Evolutionary conservation across 1,139 yeast genomes (phyloP).

Genomic region (Taphrina sp.): DNA sequence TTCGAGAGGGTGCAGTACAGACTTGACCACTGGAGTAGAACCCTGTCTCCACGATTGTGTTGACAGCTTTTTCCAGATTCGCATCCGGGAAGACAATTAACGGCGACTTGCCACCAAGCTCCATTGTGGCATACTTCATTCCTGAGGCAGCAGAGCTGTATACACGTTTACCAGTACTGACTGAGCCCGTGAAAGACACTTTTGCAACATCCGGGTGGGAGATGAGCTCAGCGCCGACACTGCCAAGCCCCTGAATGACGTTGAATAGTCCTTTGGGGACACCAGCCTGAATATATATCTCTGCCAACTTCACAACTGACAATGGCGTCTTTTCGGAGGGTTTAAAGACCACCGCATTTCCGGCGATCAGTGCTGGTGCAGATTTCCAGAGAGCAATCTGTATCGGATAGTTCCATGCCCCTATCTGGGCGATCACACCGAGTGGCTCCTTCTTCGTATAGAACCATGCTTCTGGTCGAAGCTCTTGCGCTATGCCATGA

Average conservation of each 20-base stretch:
- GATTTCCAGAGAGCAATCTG: conserved; percentile 83
- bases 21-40: conserved; percentile 85
- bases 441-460: conserved; percentile 79
- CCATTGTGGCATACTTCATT: conserved; percentile 76
- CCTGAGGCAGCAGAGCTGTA: conserved; percentile 69
- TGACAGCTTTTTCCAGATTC: conserved; percentile 61
- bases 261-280: conserved; percentile 77
- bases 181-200: conserved; percentile 83
- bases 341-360: conserved; percentile 76
- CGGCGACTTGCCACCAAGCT: conserved; percentile 85
- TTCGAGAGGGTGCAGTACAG: conserved; percentile 83
- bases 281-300: conserved; percentile 65
- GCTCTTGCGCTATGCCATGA: conserved; percentile 12
- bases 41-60: conserved; percentile 60
- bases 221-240: conserved; percentile 71
- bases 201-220: conserved; percentile 67
- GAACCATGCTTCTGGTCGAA: conserved; percentile 21
- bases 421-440: conserved; percentile 76
- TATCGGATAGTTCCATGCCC: conserved; percentile 88
- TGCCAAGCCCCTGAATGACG: conserved; percentile 74
- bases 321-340: conserved; percentile 83
- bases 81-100: conserved; percentile 75
- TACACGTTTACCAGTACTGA: conserved; percentile 72
- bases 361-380: conserved; percentile 79
- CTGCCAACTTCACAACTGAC: conserved; percentile 65